A percentile compares a stretch with the other conserved stretches of the same genome.
phyloP scores from a whole-genome alignment of 495 filamentous ascomycete species.

The Talaromyces adpressus region DNA sequence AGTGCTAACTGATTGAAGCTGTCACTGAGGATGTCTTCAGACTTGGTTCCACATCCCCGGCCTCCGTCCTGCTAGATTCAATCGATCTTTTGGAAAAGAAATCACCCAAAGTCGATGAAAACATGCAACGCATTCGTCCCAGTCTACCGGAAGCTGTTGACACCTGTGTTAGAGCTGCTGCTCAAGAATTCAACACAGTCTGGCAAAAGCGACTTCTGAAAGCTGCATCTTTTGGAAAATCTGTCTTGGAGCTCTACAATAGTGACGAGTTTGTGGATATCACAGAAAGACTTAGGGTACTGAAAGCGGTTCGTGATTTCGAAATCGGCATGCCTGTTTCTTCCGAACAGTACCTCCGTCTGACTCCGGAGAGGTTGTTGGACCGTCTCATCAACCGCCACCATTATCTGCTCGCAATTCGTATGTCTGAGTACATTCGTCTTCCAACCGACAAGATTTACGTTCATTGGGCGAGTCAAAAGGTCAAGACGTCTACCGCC shows the following conservation, averaged over 20 bases:
- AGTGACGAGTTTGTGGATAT: conserved; percentile 98
- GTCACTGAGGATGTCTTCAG: conserved; percentile 84
- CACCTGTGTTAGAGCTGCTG: conserved; percentile 83
- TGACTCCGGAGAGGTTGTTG: conserved; percentile 82
- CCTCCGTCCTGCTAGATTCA: conserved; percentile 87
- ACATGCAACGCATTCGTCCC: conserved; percentile 85
- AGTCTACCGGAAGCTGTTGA: conserved; percentile 88
- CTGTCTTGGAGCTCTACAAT: conserved; percentile 90
- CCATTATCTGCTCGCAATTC: conserved; percentile 86
- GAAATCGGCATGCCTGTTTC: conserved; percentile 87
- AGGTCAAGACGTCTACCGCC: conserved; percentile 76
- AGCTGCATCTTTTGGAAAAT: conserved; percentile 95
- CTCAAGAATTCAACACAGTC: conserved; percentile 78
- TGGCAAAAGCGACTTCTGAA: conserved; percentile 96
- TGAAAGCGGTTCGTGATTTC: conserved; percentile 87
- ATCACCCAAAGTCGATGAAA: conserved; percentile 94
- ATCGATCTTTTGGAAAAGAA: conserved; percentile 86
- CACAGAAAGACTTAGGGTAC: conserved; percentile 87
- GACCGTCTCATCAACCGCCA: conserved; percentile 78
- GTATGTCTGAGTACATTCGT: conserved; percentile 80
- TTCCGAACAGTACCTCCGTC: conserved; percentile 81
- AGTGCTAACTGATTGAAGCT: conserved; percentile 31
- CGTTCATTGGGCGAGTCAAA: conserved; percentile 93
- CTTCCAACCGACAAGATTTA: conserved; percentile 87
- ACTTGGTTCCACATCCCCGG: conserved; percentile 76